These are phyloP conservation scores for Suillus bovinus DNA, from an alignment of 768 basidiomycete species.

Conservation along the genomic window DNA sequence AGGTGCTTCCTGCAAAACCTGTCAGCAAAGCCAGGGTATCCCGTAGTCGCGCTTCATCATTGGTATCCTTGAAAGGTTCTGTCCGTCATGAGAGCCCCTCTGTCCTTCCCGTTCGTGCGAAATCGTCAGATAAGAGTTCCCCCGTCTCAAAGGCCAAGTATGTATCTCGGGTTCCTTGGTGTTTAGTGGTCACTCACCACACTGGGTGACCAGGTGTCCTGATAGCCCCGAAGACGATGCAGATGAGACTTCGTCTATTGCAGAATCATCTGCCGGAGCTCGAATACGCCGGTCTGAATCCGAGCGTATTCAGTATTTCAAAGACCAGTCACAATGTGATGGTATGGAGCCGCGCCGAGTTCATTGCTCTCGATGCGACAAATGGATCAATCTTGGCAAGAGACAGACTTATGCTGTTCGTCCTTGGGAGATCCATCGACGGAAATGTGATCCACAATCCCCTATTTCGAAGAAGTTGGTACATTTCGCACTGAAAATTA, in stretches of 20 bases:
- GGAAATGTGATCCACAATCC: slow-evolving; percentile 48
- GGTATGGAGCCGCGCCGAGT: slow-evolving; percentile 57
- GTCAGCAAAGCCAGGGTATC: slow-evolving; percentile 17
- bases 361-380: slow-evolving; percentile 59
- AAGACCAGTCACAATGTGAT: slow-evolving; percentile 59
- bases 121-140: slow-evolving; percentile 4
- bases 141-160: background rate
- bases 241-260: slow-evolving; percentile 49
- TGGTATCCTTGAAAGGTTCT: background rate
- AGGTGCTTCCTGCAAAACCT: slow-evolving; percentile 22
- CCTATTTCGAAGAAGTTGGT: slow-evolving; percentile 28
- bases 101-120: slow-evolving; percentile 3
- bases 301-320: slow-evolving; percentile 64
- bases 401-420: slow-evolving; percentile 56
- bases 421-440: slow-evolving; percentile 62
- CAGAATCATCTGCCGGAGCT: slow-evolving; percentile 50
- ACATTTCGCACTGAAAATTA: background rate
- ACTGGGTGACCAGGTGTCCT: slow-evolving; percentile 4
- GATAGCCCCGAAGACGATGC: slow-evolving; percentile 28
- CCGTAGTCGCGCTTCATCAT: slow-evolving; percentile 22
- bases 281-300: slow-evolving; percentile 56
- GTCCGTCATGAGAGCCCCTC: slow-evolving; percentile 9
- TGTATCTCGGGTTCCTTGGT: background rate
- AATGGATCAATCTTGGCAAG: slow-evolving; percentile 56
- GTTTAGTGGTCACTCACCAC: background rate